A percentile compares a stretch with the other conserved stretches of the same genome.
phyloP scores from a whole-genome alignment of 1,284 basidiomycete species.

The Cerrena zonata region DNA sequence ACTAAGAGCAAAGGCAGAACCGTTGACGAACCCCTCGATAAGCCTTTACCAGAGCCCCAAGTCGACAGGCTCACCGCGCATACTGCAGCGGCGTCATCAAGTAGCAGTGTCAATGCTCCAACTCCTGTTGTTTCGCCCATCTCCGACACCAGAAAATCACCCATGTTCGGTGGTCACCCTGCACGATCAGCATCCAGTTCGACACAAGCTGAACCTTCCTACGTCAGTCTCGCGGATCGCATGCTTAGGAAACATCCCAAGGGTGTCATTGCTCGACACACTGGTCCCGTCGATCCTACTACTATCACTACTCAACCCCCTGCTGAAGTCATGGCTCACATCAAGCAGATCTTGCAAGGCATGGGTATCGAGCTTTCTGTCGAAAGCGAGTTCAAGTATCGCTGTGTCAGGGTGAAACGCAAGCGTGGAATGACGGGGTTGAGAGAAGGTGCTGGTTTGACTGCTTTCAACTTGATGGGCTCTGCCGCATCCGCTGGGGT shows the following conservation, averaged over 20 bases:
- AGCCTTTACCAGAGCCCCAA: constrained; percentile 12
- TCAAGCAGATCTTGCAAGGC: constrained; percentile 70
- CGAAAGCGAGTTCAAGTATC: constrained; percentile 84
- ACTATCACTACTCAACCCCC: constrained; percentile 84
- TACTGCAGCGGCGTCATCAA: constrained; percentile 23
- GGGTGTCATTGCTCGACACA: constrained; percentile 74
- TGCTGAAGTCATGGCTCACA: constrained; percentile 81
- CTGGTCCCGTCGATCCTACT: constrained; percentile 88
- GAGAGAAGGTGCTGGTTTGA: constrained; percentile 45
- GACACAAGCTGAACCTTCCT: constrained; percentile 29
- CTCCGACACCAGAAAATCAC: constrained; percentile 22
- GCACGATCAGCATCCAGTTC: constrained; percentile 41
- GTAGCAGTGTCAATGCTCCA: constrained; percentile 31
- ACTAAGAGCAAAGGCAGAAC: constrained; percentile 53
- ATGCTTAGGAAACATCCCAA: constrained; percentile 30
- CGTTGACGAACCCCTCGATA: constrained; percentile 30
- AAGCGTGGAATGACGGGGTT: constrained; percentile 48
- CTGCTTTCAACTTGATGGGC: constrained; percentile 73
- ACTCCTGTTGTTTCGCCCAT: constrained; percentile 18
- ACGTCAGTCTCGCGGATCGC: constrained; percentile 38
- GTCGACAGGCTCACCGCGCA: constrained; percentile 10
- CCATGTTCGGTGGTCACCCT: constrained; percentile 25
- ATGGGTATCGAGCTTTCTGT: constrained; percentile 89
- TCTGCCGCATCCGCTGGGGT: constrained; percentile 78
- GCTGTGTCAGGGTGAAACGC: constrained; percentile 72